These are phyloP conservation scores for Noccaea caerulescens DNA, from an alignment of 345 rosid genomes.

Conservation along the genomic window DNA sequence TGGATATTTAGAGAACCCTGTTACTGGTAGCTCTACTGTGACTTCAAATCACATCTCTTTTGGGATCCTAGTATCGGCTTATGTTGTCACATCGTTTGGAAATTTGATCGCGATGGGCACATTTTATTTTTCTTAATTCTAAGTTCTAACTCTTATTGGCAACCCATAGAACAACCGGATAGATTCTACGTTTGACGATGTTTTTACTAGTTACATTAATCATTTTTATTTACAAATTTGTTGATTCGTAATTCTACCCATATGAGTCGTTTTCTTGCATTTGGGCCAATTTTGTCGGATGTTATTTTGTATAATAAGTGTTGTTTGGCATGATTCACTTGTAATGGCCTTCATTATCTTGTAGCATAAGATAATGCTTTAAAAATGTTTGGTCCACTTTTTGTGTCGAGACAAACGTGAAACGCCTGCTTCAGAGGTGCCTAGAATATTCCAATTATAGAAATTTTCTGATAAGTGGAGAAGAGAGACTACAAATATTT, in stretches of 20 bases:
- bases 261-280: neutral
- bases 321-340: slow-evolving; percentile 27
- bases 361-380: slow-evolving; percentile 17
- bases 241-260: neutral
- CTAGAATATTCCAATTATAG: slow-evolving; percentile 17
- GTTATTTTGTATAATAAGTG: neutral
- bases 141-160: neutral
- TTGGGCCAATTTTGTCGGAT: too few species aligned
- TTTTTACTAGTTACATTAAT: too few species aligned
- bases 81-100: slow-evolving; percentile 34
- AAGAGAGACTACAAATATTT: slow-evolving; percentile 6
- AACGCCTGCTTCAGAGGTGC: neutral
- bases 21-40: slow-evolving; percentile 46
- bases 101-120: slow-evolving; percentile 10
- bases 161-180: neutral
- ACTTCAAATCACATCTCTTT: slow-evolving; percentile 67
- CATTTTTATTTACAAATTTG: neutral
- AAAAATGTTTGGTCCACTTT: slow-evolving; percentile 33
- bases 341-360: slow-evolving; percentile 5
- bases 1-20: slow-evolving; percentile 50
- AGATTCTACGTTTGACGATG: neutral
- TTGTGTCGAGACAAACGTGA: neutral
- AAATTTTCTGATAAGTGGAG: slow-evolving; percentile 2
- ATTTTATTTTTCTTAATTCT: neutral
- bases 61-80: slow-evolving; percentile 80